Percentiles rank a stretch among this genome's conserved stretches.
Evolutionary conservation across 805 yeast species (phyloP).

Genomic region (Spathaspora arborariae): DNA sequence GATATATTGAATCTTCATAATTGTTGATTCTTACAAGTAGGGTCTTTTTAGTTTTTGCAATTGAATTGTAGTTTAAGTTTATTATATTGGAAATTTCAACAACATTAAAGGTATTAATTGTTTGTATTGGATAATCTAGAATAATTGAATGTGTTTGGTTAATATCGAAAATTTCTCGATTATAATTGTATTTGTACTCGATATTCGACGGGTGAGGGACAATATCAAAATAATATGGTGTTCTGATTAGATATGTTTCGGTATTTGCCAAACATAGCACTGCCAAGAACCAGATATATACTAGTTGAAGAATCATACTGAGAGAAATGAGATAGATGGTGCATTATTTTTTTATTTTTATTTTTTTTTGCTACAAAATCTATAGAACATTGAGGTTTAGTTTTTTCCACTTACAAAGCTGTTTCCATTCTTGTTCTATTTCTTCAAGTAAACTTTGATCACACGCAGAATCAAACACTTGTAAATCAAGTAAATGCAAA

Average conservation of each 20-base stretch:
- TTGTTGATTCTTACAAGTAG: constrained; percentile 32
- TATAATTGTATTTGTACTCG: not conserved
- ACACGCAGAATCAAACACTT: constrained; percentile 6
- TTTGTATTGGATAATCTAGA: constrained; percentile 22
- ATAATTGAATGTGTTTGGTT: constrained; percentile 20
- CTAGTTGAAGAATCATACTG: not conserved
- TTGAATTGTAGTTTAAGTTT: constrained; percentile 9
- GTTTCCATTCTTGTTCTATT: constrained; percentile 5
- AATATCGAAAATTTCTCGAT: constrained; percentile 10
- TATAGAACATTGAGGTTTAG: constrained; percentile 1
- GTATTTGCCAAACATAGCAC: constrained; percentile 28
- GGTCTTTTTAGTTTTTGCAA: constrained; percentile 7
- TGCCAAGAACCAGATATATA: not conserved
- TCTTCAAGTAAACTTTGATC: constrained; percentile 3
- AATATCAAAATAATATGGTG: constrained; percentile 35
- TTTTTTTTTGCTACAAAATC: not conserved
- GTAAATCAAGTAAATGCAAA: constrained; percentile 8
- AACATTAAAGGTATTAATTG: constrained; percentile 9
- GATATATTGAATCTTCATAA: constrained; percentile 23
- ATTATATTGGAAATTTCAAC: constrained; percentile 2
- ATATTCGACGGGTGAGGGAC: constrained; percentile 15
- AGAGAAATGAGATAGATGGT: not conserved
- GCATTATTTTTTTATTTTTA: not conserved
- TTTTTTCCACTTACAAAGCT: constrained; percentile 5
- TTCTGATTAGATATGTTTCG: constrained; percentile 26